Conservation (phyloP, 2,329 filamentous ascomycete species). For the Tolypocladium inflatum region DNA sequence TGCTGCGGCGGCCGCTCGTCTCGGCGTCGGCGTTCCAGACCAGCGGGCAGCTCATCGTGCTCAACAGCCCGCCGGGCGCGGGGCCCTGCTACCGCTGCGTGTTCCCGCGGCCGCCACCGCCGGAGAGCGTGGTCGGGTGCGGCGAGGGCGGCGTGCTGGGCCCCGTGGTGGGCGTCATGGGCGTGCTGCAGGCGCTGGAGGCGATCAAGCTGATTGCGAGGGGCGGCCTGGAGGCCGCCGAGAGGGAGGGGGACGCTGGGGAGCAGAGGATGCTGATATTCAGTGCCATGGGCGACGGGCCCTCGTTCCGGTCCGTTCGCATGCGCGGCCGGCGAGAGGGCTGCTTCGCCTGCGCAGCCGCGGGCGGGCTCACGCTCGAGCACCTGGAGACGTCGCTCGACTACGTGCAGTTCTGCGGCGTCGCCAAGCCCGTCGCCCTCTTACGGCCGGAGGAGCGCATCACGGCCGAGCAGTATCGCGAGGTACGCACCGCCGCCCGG, state of each 20-base stretch:
- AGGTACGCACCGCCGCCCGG: conserved; percentile 6
- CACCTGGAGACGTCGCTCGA: conserved; percentile 58
- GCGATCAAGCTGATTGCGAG: conserved; percentile 70
- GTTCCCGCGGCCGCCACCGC: conserved; percentile 79
- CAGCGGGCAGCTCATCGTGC: conserved; percentile 80
- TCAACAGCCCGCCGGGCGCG: conserved; percentile 69
- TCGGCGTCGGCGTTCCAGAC: conserved; percentile 84
- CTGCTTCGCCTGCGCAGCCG: conserved; percentile 68
- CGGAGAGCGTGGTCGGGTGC: conserved; percentile 74
- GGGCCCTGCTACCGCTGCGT: conserved; percentile 92
- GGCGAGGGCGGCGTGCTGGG: conserved; percentile 90
- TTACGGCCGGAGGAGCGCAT: conserved; percentile 59
- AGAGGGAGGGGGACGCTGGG: conserved; percentile 7
- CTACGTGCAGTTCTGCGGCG: conserved; percentile 80
- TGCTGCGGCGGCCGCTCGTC: conserved; percentile 69
- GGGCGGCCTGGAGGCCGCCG: conserved; percentile 12
- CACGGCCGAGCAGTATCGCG: conserved; percentile 49
- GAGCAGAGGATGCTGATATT: conserved; percentile 35
- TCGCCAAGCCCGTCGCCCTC: conserved; percentile 40
- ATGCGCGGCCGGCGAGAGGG: conserved; percentile 59
- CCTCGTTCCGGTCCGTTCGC: conserved; percentile 61
- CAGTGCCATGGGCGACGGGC: conserved; percentile 28
- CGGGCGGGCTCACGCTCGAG: conserved; percentile 48
- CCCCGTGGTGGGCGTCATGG: conserved; percentile 88
- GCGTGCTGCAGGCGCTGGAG: conserved; percentile 82